These are phyloP conservation scores for Peronospora destructor DNA, from an alignment of 352 stramenopile species.

Conservation along the genomic window DNA sequence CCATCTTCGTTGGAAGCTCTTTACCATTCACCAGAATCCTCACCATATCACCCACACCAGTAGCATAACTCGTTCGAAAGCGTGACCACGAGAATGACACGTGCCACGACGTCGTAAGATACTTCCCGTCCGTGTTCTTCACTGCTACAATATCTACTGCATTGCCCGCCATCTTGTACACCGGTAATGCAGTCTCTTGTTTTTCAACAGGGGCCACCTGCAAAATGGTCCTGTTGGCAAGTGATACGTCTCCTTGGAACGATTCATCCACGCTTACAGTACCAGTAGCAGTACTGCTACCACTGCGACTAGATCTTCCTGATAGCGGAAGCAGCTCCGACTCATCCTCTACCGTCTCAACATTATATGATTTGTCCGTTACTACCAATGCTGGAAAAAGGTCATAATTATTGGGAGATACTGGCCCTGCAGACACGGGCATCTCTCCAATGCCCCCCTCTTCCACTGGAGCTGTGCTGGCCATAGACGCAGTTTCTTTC, in stretches of 20 bases:
- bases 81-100: slow-evolving; percentile 68
- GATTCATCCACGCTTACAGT: slow-evolving; percentile 11
- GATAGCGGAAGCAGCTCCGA: slow-evolving; percentile 30
- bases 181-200: slow-evolving; percentile 19
- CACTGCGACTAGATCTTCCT: slow-evolving; percentile 10
- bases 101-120: slow-evolving; percentile 71
- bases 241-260: slow-evolving; percentile 5
- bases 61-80: slow-evolving; percentile 50
- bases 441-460: slow-evolving; percentile 25
- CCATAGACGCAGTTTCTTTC: slow-evolving; percentile 17
- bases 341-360: slow-evolving; percentile 8
- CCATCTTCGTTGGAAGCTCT: slow-evolving; percentile 71
- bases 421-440: slow-evolving; percentile 11
- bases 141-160: slow-evolving; percentile 74
- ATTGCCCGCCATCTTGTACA: slow-evolving; percentile 71
- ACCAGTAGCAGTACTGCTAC: slow-evolving; percentile 13
- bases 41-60: slow-evolving; percentile 65
- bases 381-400: slow-evolving; percentile 32
- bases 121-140: slow-evolving; percentile 45
- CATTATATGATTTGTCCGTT: slow-evolving; percentile 13
- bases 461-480: slow-evolving; percentile 27
- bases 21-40: slow-evolving; percentile 71
- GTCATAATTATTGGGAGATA: slow-evolving; percentile 32
- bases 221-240: slow-evolving; percentile 14
- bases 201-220: slow-evolving; percentile 5